A percentile compares a stretch with the other conserved stretches of the same genome.
These are phyloP conservation scores for Epichloe festucae DNA, from an alignment of 2,329 filamentous ascomycete genomes.

Conservation along the genomic window DNA sequence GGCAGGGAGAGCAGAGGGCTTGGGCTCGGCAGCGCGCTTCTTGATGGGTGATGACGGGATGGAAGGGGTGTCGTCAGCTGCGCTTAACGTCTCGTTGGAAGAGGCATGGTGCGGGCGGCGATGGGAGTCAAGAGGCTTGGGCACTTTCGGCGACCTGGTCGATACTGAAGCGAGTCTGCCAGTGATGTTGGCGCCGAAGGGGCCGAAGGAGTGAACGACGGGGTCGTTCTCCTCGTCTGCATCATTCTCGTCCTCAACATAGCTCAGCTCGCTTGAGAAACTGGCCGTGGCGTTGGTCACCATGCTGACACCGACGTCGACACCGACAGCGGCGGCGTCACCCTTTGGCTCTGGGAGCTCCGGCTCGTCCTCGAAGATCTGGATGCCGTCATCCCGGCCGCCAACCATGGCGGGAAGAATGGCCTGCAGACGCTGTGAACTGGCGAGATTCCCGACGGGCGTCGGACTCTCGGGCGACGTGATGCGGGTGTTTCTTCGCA, in stretches of 20 bases:
- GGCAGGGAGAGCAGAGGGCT: neutral
- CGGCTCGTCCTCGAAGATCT: conserved; percentile 62
- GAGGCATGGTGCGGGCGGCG: conserved; percentile 12
- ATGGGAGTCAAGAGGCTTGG: conserved; percentile 14
- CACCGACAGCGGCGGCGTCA: conserved; percentile 12
- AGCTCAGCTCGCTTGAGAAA: conserved; percentile 43
- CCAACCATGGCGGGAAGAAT: conserved; percentile 24
- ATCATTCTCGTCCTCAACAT: conserved; percentile 52
- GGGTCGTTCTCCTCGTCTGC: conserved; percentile 92
- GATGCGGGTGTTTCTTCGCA: conserved; percentile 44
- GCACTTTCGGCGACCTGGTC: conserved; percentile 48
- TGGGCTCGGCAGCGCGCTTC: conserved; percentile 4
- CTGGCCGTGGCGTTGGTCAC: conserved; percentile 36
- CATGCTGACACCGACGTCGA: conserved; percentile 29
- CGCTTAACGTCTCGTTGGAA: conserved; percentile 12
- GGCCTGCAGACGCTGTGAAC: conserved; percentile 32
- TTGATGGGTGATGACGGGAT: conserved; percentile 13
- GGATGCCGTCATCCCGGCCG: conserved; percentile 31
- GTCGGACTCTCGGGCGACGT: conserved; percentile 63
- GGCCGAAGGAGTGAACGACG: conserved; percentile 81
- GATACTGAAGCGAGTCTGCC: conserved; percentile 68
- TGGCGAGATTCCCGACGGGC: conserved; percentile 25
- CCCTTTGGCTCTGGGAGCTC: conserved; percentile 25
- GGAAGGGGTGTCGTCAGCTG: conserved; percentile 9
- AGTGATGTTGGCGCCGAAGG: conserved; percentile 77